Base-by-base conservation (phyloP, 2,329 filamentous ascomycete species). In the Calonectria naviculata region DNA sequence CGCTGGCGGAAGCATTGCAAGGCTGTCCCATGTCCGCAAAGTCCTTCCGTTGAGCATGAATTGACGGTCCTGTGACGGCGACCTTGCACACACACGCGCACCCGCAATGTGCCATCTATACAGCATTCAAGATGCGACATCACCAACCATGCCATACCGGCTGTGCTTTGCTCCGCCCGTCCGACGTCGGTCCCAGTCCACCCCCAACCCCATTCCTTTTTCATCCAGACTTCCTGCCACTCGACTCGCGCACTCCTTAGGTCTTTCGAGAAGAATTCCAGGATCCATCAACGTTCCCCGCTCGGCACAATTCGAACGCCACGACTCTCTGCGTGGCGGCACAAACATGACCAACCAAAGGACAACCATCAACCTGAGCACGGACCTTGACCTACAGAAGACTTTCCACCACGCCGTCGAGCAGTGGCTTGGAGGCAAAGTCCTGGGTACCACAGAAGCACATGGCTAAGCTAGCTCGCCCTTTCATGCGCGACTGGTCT, bases 281-380 rank as follows among this genome's bases (percentile, higher is more conserved):
- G 70, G 61, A 71, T 71, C 52, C 67, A 49, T 65, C 47, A 66
- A 17, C 34, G 69, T 68, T 56, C 67, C 67, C 62, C 68, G 71
- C 67, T 66, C 70, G 66, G 65, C 46, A 65, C 73, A 75, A 76
- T 70, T 72, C 41, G 69, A 65, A 60, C 75, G 75, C 76, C 76
- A 78, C 75, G 31, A 26, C 66, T 60, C 46, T 66, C 34, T 64
- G 49, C 54, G 58, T 49, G 62, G 56, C 62, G 44, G 74, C 49
- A 65, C 68, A 62, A 62, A 38, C 41, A 47, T 73, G 68, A 52
- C 67, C 71, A 49, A 63, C 67, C 58, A 54, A 26, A 26, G 47
- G 42, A n/a, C 62, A 41, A 47, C 54, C 60, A 60, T 72, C 65
- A 65, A 44, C 67, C 42, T 44, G 71, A 31, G 76, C 76, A 78